Conservation (phyloP, 768 basidiomycete genomes). For the Trametes gibbosa region DNA sequence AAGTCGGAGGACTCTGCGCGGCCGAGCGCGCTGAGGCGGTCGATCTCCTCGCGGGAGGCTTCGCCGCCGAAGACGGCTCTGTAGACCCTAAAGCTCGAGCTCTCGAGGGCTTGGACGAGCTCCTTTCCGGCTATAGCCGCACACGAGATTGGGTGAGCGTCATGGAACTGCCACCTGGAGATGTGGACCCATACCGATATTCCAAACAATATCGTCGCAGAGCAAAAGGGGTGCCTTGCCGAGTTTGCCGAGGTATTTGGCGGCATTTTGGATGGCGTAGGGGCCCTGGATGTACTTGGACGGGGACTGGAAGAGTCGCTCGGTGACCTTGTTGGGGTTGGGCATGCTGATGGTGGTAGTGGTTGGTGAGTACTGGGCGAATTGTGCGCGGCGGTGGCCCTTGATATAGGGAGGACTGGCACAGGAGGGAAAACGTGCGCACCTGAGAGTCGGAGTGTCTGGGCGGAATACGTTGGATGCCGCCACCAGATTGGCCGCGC, state of each 20-base stretch:
- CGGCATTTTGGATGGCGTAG: constrained; percentile 30
- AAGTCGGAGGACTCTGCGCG: constrained; percentile 24
- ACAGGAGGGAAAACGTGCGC: neutral
- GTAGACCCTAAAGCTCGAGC: constrained; percentile 25
- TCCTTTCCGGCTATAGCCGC: constrained; percentile 30
- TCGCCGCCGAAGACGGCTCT: constrained; percentile 30
- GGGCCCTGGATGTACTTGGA: constrained; percentile 35
- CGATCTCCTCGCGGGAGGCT: constrained; percentile 29
- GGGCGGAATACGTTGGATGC: neutral
- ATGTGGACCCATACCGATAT: constrained; percentile 24
- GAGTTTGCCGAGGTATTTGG: constrained; percentile 26
- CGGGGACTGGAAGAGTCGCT: constrained; percentile 32
- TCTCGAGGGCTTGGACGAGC: constrained; percentile 24
- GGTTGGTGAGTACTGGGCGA: neutral
- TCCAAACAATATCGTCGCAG: constrained; percentile 29
- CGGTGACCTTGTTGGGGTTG: constrained; percentile 27
- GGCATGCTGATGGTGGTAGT: constrained; percentile 14
- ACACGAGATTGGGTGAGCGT: neutral
- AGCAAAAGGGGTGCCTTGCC: constrained; percentile 27
- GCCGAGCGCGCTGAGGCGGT: constrained; percentile 23
- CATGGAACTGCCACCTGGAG: neutral
- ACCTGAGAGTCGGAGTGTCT: neutral
- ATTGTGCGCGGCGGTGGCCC: neutral
- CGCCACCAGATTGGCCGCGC: neutral
- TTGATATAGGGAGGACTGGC: neutral